These are phyloP conservation scores for Penicillium daleae DNA, from an alignment of 495 filamentous ascomycete genomes.

Conservation along the genomic window DNA sequence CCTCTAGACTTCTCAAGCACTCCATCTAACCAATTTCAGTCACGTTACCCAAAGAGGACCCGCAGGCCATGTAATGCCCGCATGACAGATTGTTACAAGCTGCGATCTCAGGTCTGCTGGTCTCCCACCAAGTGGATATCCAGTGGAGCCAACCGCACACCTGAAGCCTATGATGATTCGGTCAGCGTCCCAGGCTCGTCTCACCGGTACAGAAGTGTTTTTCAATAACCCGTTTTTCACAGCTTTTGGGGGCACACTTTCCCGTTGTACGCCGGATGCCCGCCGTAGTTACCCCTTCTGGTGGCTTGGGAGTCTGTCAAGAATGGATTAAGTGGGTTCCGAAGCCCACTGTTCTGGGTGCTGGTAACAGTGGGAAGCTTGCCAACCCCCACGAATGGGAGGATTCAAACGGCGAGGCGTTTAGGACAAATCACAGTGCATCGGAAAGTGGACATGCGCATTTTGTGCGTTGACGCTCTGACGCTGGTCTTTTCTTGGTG, in stretches of 20 bases:
- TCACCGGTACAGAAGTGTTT: constrained; percentile 27
- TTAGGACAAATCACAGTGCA: background rate
- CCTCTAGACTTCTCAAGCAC: constrained; percentile 15
- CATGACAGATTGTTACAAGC: background rate
- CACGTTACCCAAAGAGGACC: background rate
- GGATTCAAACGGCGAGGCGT: background rate
- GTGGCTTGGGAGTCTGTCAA: background rate
- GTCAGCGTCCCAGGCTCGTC: constrained; percentile 7
- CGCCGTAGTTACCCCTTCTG: constrained; percentile 10
- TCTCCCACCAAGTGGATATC: constrained; percentile 17
- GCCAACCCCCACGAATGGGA: constrained; percentile 6
- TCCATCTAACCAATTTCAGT: background rate
- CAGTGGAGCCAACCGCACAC: constrained; percentile 21
- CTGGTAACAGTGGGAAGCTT: no score
- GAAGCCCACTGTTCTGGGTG: constrained; percentile 16
- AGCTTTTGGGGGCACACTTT: background rate
- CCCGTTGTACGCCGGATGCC: background rate
- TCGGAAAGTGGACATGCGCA: background rate
- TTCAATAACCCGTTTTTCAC: constrained; percentile 5
- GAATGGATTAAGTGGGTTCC: constrained; percentile 3
- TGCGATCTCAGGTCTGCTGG: constrained; percentile 29
- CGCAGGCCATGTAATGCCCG: constrained; percentile 4
- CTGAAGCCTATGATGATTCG: constrained; percentile 24
- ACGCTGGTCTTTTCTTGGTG: background rate
- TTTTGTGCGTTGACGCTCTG: background rate